Percentiles rank a stretch among this genome's conserved stretches.
phyloP scores from a whole-genome alignment of 352 stramenopile genomes.

The Pythium rishiriense region DNA sequence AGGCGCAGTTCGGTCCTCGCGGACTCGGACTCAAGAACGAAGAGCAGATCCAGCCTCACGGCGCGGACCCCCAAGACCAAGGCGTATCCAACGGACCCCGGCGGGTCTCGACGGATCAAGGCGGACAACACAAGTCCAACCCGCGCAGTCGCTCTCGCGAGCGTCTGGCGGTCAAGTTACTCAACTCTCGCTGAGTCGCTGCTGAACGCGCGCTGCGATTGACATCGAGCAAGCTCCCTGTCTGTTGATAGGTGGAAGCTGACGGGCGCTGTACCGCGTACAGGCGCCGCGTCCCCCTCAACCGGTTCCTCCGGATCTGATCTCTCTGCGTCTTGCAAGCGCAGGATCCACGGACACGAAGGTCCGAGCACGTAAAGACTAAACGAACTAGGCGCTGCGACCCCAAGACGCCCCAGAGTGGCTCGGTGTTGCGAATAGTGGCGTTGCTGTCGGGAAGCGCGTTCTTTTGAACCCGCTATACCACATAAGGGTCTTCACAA shows the following conservation, averaged over 20 bases:
- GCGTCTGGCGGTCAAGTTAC: background rate
- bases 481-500: no score
- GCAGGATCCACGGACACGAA: conserved; percentile 9
- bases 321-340: conserved; percentile 13
- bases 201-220: background rate
- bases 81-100: no score
- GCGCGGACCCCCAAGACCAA: background rate
- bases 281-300: background rate
- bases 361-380: conserved; percentile 4
- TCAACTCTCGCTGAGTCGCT: background rate
- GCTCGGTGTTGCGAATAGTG: background rate
- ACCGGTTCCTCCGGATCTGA: background rate
- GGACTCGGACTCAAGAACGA: background rate
- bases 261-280: background rate
- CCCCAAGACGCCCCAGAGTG: background rate
- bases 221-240: background rate
- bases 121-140: background rate
- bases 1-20: background rate
- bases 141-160: background rate
- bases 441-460: conserved; percentile 3
- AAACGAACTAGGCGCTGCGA: conserved; percentile 7
- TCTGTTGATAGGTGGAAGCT: background rate
- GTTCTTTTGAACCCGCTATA: conserved; percentile 2
- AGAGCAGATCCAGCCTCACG: background rate
- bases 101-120: background rate